Evolutionary conservation across 2,329 filamentous ascomycete species (phyloP), one percentile per base, ranked within the genome.

Genomic region (Cryphonectria nitschkei): DNA sequence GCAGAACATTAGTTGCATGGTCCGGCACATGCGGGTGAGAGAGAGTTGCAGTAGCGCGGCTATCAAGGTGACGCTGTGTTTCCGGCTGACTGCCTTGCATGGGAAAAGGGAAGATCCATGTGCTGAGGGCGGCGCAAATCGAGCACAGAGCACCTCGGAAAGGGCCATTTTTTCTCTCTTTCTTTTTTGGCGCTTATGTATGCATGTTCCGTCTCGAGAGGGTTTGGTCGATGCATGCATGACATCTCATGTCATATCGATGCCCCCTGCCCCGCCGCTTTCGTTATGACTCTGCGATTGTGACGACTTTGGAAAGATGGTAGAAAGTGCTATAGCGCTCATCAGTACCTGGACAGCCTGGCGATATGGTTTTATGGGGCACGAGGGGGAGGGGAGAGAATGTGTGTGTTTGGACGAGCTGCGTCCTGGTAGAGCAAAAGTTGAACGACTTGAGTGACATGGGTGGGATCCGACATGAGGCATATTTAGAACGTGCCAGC

Each of bases 41-140:
- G 46, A n/a, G 22, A 50, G 16, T 50, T 64, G 37, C 54, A 58
- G 54, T 58, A 58, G 54, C 54, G 54, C 54, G 54, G 54, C 54
- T 58, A 58, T 32, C 52, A 32, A 56, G 52, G 29, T 29, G 52
- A 56, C 52, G 52, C 52, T 9, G 52, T 29, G n/a, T 11, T 11
- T 34, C 34, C 8, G 50, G 22, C 19, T 26, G 50, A 7, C 19
- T n/a, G 50, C 13, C 41, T 43, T 43, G 41, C 41, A 43, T 13
- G 11, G 11, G 41, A 43, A 43, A 13, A 43, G 11, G 11, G 39
- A 9, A 41, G 8, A 41, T 41, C 39, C 41, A 14, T 43, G 41
- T 43, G 19, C 5, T 22, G 6, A 7, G 43, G 43, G 43, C 43
- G 19, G 16, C 16, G 43, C 43, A 39, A 39, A 8, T 39, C 11